These are phyloP conservation scores for Aspergillus conjunctus DNA, from an alignment of 495 filamentous ascomycete genomes.

Conservation along the genomic window DNA sequence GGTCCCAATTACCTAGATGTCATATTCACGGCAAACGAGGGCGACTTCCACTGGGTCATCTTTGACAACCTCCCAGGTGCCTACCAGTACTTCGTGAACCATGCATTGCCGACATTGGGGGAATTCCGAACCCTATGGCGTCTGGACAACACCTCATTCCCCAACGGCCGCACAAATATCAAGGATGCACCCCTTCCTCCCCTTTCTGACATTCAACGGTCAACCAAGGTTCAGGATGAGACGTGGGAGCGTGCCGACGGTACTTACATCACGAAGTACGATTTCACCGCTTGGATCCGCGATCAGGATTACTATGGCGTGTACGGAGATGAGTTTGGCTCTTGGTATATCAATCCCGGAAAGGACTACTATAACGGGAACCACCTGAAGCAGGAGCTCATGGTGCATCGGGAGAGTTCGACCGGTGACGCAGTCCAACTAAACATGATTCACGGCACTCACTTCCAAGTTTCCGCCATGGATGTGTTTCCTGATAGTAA, in stretches of 20 bases:
- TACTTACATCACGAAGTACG: slow-evolving; percentile 47
- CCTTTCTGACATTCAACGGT: slow-evolving; percentile 33
- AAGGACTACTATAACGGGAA: slow-evolving; percentile 48
- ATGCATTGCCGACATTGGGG: slow-evolving; percentile 39
- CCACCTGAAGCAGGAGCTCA: slow-evolving; percentile 46
- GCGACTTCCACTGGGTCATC: slow-evolving; percentile 46
- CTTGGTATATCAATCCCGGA: slow-evolving; percentile 47
- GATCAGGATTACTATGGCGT: slow-evolving; percentile 32
- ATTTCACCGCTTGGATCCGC: slow-evolving; percentile 35
- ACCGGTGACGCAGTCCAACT: slow-evolving; percentile 44
- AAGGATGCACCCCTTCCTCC: slow-evolving; percentile 36
- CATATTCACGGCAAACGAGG: slow-evolving; percentile 36
- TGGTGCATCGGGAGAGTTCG: slow-evolving; percentile 40
- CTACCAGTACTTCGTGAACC: slow-evolving; percentile 49
- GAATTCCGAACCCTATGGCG: slow-evolving; percentile 46
- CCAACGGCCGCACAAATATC: slow-evolving; percentile 37
- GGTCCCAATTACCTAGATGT: slow-evolving; percentile 38
- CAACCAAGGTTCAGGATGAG: slow-evolving; percentile 45
- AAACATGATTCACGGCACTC: slow-evolving; percentile 50
- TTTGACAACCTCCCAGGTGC: slow-evolving; percentile 38
- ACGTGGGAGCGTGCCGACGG: slow-evolving; percentile 44
- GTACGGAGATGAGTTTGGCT: slow-evolving; percentile 40
- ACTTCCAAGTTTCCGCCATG: slow-evolving; percentile 35
- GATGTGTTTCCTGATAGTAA: slow-evolving; percentile 40
- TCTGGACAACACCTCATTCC: slow-evolving; percentile 38